phyloP scores from a whole-genome alignment of 2,329 filamentous ascomycete genomes.

The Aspergillus alliaceus region DNA sequence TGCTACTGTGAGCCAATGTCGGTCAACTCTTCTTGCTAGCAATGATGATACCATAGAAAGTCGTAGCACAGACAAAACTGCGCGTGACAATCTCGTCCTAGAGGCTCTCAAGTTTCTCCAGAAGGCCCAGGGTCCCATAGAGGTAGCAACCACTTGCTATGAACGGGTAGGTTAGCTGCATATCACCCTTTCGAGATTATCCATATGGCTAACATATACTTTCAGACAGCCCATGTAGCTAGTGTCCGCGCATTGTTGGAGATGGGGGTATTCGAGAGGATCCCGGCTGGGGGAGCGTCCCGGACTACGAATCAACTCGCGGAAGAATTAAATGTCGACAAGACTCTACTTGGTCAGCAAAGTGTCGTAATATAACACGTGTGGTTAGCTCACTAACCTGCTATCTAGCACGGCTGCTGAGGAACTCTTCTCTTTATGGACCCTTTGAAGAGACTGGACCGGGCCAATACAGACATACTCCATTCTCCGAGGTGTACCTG shows the following conservation, averaged over 20 bases:
- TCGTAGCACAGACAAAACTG: neutral
- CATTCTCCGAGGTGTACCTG: neutral
- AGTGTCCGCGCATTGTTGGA: neutral
- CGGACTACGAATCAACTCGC: neutral
- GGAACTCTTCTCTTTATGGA: neutral
- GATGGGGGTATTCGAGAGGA: neutral
- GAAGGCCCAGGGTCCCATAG: neutral
- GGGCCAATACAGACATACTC: neutral
- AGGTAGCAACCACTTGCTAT: neutral
- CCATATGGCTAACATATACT: neutral
- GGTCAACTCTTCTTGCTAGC: neutral
- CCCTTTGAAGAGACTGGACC: neutral
- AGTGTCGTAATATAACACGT: neutral
- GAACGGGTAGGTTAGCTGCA: neutral
- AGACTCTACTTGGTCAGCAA: neutral
- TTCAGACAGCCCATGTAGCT: neutral
- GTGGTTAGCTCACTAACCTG: neutral
- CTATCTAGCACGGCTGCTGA: neutral
- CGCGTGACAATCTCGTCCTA: neutral
- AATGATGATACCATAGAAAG: neutral
- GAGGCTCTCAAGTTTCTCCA: neutral
- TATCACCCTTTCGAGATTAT: too few relatives aligned
- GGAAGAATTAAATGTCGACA: neutral
- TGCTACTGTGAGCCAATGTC: neutral
- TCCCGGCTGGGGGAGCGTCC: neutral